These are phyloP conservation scores for Cutaneotrichosporon dermatis DNA, from an alignment of 1,284 basidiomycete genomes.

Conservation along the genomic window DNA sequence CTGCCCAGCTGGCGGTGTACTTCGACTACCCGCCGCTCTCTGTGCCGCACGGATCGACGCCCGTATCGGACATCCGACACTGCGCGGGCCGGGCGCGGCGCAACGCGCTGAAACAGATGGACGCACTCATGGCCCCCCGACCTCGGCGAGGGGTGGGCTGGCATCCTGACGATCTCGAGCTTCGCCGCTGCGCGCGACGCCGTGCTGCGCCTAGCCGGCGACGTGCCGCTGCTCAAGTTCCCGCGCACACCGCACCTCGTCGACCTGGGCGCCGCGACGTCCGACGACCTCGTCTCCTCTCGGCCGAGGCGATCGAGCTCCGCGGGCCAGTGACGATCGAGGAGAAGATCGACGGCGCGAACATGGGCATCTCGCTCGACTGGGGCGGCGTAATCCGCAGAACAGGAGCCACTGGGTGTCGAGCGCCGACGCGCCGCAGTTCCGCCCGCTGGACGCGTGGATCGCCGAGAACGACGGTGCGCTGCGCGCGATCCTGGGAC, in stretches of 20 bases:
- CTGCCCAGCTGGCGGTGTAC: constrained; percentile 53
- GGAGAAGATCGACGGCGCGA: constrained; percentile 64
- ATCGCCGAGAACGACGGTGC: constrained; percentile 39
- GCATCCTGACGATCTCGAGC: constrained; percentile 49
- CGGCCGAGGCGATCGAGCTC: neutral
- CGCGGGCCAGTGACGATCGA: constrained; percentile 53
- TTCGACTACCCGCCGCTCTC: constrained; percentile 57
- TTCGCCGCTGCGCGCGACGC: constrained; percentile 49
- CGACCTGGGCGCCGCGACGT: constrained; percentile 56
- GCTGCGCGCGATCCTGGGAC: constrained; percentile 52
- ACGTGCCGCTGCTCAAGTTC: constrained; percentile 55
- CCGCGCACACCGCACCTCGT: constrained; percentile 60
- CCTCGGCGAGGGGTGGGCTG: constrained; percentile 56
- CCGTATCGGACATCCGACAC: constrained; percentile 56
- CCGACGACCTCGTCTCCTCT: constrained; percentile 53
- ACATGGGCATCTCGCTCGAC: constrained; percentile 62
- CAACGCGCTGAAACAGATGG: constrained; percentile 58
- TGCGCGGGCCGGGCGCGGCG: constrained; percentile 58
- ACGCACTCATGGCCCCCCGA: constrained; percentile 52
- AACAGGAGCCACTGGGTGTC: constrained; percentile 63
- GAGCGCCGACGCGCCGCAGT: constrained; percentile 57
- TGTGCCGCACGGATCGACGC: constrained; percentile 57
- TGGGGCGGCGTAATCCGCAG: constrained; percentile 53
- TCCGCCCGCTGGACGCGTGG: constrained; percentile 58
- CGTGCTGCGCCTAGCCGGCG: constrained; percentile 51